Conservation (phyloP, 2,329 filamentous ascomycete species). For the Mycogone perniciosa region DNA sequence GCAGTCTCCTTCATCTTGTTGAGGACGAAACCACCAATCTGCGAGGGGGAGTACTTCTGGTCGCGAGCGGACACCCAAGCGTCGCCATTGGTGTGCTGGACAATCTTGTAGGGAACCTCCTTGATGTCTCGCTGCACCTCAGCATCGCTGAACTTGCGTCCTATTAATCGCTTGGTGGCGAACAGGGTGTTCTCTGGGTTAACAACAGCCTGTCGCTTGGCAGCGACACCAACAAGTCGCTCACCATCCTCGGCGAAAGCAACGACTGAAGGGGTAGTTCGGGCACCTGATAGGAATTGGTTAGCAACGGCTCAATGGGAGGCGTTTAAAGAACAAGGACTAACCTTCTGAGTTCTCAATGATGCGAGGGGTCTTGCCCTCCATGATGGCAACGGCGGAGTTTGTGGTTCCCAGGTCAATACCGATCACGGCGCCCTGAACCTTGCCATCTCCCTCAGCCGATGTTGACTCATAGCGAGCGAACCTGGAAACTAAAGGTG, state of each 20-base stretch:
- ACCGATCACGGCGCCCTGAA: constrained; percentile 93
- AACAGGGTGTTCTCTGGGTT: constrained; percentile 99
- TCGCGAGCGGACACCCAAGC: constrained; percentile 92
- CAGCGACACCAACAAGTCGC: constrained; percentile 91
- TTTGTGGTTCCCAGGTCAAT: constrained; percentile 98
- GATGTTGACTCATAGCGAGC: constrained; percentile 68
- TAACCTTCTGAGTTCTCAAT: constrained; percentile 96
- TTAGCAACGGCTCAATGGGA: constrained; percentile 14
- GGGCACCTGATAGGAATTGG: constrained; percentile 26
- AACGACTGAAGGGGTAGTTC: constrained; percentile 67
- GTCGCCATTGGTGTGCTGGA: constrained; percentile 93
- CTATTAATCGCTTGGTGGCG: constrained; percentile 97
- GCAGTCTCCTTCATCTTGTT: constrained; percentile 99
- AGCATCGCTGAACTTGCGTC: constrained; percentile 87
- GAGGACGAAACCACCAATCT: constrained; percentile 92
- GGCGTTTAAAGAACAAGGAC: background rate
- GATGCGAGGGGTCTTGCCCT: constrained; percentile 90
- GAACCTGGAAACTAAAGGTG: constrained; percentile 66
- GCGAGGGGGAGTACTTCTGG: constrained; percentile 96
- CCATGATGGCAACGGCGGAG: constrained; percentile 95
- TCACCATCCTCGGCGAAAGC: constrained; percentile 94
- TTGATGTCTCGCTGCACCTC: constrained; percentile 97
- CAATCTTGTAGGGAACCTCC: constrained; percentile 97
- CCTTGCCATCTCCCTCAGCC: constrained; percentile 56
- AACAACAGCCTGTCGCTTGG: constrained; percentile 96